Conservation (phyloP, 108 stramenopile genomes). For the Aurantiochytrium sp. region DNA sequence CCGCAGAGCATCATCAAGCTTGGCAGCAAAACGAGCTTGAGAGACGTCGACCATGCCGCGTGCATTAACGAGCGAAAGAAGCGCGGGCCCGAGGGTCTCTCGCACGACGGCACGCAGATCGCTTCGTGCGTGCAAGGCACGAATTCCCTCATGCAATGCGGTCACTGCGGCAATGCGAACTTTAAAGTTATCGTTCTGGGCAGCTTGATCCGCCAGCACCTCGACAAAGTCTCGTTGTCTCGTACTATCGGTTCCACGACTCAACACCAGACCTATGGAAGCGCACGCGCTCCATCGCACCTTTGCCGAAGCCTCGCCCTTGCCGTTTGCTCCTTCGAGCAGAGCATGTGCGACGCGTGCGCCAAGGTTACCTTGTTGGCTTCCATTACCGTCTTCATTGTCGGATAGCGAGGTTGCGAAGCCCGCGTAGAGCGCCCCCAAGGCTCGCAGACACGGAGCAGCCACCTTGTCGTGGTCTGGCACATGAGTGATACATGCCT, state of each 20-base stretch:
- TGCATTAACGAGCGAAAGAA: neutral
- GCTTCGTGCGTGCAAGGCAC: neutral
- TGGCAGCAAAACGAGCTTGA: neutral
- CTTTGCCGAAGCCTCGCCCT: neutral
- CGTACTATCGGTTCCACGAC: neutral
- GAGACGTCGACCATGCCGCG: neutral
- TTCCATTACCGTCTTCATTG: too few relatives aligned
- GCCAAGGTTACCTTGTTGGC: neutral
- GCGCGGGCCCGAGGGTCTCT: neutral
- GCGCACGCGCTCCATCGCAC: neutral
- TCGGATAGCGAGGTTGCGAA: neutral
- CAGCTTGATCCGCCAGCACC: neutral
- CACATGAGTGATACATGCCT: neutral
- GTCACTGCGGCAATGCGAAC: neutral
- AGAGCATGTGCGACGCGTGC: neutral
- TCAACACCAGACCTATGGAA: neutral
- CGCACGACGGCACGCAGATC: neutral
- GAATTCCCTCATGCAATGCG: neutral
- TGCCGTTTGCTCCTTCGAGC: neutral
- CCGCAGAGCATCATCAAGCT: neutral
- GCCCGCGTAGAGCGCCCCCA: neutral
- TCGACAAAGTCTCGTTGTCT: neutral
- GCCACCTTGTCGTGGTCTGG: constrained; percentile 5
- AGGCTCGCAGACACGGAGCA: neutral
- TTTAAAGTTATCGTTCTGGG: neutral